Evolutionary conservation across 2,329 filamentous ascomycete genomes (phyloP).

Genomic region (Metarhizium humberi): DNA sequence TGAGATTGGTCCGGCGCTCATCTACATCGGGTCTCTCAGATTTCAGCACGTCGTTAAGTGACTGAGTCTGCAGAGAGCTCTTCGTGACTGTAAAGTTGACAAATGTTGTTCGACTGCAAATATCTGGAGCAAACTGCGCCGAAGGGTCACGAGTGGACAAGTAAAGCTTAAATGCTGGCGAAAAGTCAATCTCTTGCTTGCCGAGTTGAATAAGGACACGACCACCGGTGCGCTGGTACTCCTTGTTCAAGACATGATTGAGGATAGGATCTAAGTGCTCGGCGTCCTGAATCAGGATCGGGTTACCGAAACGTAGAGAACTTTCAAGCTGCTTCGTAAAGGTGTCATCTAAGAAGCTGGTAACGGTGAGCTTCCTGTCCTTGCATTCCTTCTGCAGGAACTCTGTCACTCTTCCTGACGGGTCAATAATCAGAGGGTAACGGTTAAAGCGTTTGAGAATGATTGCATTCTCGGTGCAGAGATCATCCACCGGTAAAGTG

Average conservation of each 20-base stretch:
- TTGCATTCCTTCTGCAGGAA: conserved; percentile 94
- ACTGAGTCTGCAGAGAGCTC: conserved; percentile 96
- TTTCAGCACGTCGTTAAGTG: conserved; percentile 93
- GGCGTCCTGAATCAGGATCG: conserved; percentile 95
- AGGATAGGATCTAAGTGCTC: conserved; percentile 95
- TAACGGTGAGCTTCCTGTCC: conserved; percentile 87
- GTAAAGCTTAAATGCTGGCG: conserved; percentile 90
- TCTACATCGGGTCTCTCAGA: conserved; percentile 96
- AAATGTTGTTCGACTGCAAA: conserved; percentile 96
- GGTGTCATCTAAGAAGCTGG: conserved; percentile 94
- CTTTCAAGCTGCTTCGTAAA: conserved; percentile 98
- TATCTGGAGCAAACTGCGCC: conserved; percentile 87
- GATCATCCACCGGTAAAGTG: conserved; percentile 84
- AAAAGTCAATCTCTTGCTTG: conserved; percentile 99
- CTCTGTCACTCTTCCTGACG: conserved; percentile 87
- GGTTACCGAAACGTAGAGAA: conserved; percentile 93
- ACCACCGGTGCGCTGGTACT: conserved; percentile 96
- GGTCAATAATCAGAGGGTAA: conserved; percentile 96
- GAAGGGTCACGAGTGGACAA: conserved; percentile 94
- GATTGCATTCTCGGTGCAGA: conserved; percentile 98
- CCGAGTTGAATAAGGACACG: conserved; percentile 97
- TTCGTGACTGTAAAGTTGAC: conserved; percentile 99
- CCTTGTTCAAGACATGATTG: conserved; percentile 98
- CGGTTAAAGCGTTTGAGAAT: conserved; percentile 96
- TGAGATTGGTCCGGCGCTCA: conserved; percentile 89